These are phyloP conservation scores for Gracilariopsis chorda DNA, from an alignment of 23 red algal genomes.

Conservation along the genomic window DNA sequence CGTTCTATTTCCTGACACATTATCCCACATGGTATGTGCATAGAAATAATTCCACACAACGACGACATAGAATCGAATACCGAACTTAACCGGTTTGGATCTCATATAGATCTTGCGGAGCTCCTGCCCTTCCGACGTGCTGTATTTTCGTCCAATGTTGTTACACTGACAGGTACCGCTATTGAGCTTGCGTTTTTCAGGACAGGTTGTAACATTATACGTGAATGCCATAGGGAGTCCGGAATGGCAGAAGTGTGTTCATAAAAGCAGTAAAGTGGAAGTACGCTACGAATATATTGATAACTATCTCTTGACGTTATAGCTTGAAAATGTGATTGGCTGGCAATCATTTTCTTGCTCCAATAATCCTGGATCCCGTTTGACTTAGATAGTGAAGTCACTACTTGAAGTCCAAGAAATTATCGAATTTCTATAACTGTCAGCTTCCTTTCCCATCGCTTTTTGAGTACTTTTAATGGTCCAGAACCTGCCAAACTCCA, in stretches of 20 bases:
- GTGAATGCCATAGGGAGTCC: slow-evolving; percentile 7
- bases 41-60: neutral
- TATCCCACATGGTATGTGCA: neutral
- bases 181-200: neutral
- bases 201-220: neutral
- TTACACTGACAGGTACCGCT: neutral
- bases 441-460: neutral
- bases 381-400: neutral
- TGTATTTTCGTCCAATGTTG: neutral
- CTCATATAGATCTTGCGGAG: neutral
- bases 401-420: neutral
- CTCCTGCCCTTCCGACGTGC: neutral
- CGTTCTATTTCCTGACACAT: neutral
- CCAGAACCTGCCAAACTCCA: neutral
- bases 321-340: neutral
- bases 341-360: neutral
- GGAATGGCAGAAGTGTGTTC: neutral
- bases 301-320: neutral
- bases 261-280: neutral
- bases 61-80: slow-evolving; percentile 5
- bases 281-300: neutral
- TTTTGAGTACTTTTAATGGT: neutral
- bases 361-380: neutral
- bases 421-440: neutral
- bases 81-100: neutral